A percentile compares a stretch with the other conserved stretches of the same genome.
phyloP scores from a whole-genome alignment of 805 yeast species.

The Ogataea salicorniae region DNA sequence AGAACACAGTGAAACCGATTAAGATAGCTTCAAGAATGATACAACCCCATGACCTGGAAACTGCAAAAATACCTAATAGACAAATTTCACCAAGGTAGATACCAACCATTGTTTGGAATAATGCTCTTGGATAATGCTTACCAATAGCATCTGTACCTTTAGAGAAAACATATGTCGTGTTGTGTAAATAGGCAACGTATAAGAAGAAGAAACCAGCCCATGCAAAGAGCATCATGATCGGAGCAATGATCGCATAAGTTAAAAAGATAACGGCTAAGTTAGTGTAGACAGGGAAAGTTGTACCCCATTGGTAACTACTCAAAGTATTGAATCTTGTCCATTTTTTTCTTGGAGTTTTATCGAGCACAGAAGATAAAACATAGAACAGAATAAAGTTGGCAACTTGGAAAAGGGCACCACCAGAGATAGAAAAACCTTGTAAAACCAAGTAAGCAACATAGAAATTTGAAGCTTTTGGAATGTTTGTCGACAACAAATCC shows the following conservation, averaged over 20 bases:
- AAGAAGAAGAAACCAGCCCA: constrained; percentile 63
- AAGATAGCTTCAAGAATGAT: constrained; percentile 68
- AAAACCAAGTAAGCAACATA: constrained; percentile 61
- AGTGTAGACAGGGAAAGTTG: constrained; percentile 70
- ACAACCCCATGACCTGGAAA: constrained; percentile 95
- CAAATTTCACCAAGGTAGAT: constrained; percentile 84
- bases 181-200: constrained; percentile 76
- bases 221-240: constrained; percentile 74
- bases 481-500: constrained; percentile 54
- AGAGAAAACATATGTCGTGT: constrained; percentile 61
- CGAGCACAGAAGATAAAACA: constrained; percentile 50
- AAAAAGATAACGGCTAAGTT: constrained; percentile 65
- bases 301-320: constrained; percentile 62
- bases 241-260: constrained; percentile 71
- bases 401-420: constrained; percentile 62
- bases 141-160: constrained; percentile 78
- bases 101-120: constrained; percentile 85
- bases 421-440: constrained; percentile 63
- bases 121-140: constrained; percentile 77
- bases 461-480: constrained; percentile 72
- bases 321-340: constrained; percentile 53
- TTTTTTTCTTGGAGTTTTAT: constrained; percentile 63
- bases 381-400: constrained; percentile 55
- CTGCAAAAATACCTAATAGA: constrained; percentile 78
- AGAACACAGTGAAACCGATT: constrained; percentile 58